phyloP scores from a whole-genome alignment of 2,329 filamentous ascomycete genomes.

The Cladophialophora exuberans region DNA sequence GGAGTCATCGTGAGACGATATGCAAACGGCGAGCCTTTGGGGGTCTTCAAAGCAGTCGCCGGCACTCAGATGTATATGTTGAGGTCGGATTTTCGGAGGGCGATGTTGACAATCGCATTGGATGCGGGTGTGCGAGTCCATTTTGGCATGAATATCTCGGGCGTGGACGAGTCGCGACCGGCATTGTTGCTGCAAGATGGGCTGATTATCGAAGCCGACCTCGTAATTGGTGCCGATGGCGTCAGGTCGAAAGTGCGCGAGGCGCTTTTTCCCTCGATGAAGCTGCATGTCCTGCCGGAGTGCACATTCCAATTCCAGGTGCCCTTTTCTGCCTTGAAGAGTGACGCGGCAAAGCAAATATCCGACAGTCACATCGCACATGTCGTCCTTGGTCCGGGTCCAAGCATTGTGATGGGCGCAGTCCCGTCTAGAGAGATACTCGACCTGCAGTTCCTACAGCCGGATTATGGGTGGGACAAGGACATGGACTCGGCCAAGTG shows the following conservation, averaged over 20 bases:
- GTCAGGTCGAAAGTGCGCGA: not conserved
- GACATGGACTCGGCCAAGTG: conserved; percentile 1
- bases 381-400: not conserved
- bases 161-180: conserved; percentile 1
- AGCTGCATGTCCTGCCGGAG: not conserved
- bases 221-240: not conserved
- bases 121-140: not conserved
- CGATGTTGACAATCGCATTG: conserved; percentile 3
- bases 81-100: conserved; percentile 10
- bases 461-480: not conserved
- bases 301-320: not conserved
- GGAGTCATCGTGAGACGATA: conserved; percentile 5
- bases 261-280: not conserved
- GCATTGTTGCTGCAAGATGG: conserved; percentile 4
- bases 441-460: conserved; percentile 2
- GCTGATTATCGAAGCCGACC: not conserved
- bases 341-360: not conserved
- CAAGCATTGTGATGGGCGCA: not conserved
- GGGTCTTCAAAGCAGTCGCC: not conserved
- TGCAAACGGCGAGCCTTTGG: not conserved
- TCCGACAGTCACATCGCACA: not conserved
- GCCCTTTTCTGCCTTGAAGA: not conserved
- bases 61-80: conserved; percentile 7
- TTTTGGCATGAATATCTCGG: conserved; percentile 3
- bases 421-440: conserved; percentile 2